Evolutionary conservation across 805 yeast genomes (phyloP).

Genomic region (Candida broadrunensis): DNA sequence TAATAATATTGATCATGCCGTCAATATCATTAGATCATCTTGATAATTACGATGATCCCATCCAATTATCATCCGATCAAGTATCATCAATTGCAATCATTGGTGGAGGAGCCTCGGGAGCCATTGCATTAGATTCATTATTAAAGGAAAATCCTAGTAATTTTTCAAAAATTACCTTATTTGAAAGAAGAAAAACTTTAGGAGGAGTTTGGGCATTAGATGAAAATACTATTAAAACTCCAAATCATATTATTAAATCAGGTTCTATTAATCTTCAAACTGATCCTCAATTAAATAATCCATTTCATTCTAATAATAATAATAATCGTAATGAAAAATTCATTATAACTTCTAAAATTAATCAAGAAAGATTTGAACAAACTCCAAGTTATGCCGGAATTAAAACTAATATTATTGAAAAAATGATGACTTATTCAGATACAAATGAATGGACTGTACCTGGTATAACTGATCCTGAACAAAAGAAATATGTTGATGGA

Average conservation of each 20-base stretch:
- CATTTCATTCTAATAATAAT: slow-evolving; percentile 13
- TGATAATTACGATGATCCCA: slow-evolving; percentile 7
- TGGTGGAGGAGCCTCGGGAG: slow-evolving; percentile 51
- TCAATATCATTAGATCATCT: slow-evolving; percentile 1
- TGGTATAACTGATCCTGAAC: slow-evolving; percentile 13
- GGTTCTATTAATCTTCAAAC: slow-evolving; percentile 17
- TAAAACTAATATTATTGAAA: slow-evolving; percentile 43
- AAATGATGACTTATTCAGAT: slow-evolving; percentile 45
- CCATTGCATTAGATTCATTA: slow-evolving; percentile 36
- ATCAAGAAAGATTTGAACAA: slow-evolving; percentile 26
- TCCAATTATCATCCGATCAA: slow-evolving; percentile 5
- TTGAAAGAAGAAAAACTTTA: slow-evolving; percentile 33
- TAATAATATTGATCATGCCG: no score
- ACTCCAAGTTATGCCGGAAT: slow-evolving; percentile 26
- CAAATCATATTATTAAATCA: slow-evolving; percentile 15
- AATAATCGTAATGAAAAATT: slow-evolving; percentile 1
- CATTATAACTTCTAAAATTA: slow-evolving; percentile 7
- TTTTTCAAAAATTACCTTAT: slow-evolving; percentile 30
- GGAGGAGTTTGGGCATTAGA: slow-evolving; percentile 47
- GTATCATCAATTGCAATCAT: slow-evolving; percentile 37
- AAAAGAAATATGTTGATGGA: slow-evolving; percentile 24
- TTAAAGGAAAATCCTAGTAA: slow-evolving; percentile 23
- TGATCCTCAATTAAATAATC: slow-evolving; percentile 28
- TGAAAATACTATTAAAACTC: slow-evolving; percentile 15
- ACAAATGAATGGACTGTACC: slow-evolving; percentile 31